Base-by-base conservation (phyloP, 2,329 filamentous ascomycete species). In the Sodiomyces alkalinus region DNA sequence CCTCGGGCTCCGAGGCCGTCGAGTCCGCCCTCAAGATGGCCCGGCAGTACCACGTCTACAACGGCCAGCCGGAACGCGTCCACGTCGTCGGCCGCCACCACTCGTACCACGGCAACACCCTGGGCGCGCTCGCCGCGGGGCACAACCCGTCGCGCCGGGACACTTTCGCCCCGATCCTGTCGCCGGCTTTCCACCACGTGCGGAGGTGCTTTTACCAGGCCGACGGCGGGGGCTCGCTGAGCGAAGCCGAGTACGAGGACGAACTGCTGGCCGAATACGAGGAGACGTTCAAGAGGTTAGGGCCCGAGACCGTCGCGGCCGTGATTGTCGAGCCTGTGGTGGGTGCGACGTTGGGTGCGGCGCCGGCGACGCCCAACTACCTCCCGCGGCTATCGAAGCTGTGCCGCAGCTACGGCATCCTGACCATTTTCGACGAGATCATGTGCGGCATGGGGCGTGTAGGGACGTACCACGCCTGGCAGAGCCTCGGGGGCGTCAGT, bases 391-490 rank as follows among this genome's bases (percentile, higher is more conserved):
- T 22, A 5, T 12, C 11, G 6, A 12, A 22, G 21, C 21, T 22
- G n/a, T 22, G 21, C 11, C 11, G 13, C 11, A 22, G 13, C 11
- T 12, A 22, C 21, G 21, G 21, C 21, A 22, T 22, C 21, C 6
- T 22, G 5, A 10, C 13, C 6, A 12, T 22, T 12, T 22, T 6
- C 21, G 21, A 22, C 21, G 21, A 22, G 21, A 20, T 20, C 19
- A 20, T 20, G 19, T 20, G 19, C 19, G 74, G 74, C 7, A 68
- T 69, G 51, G 73, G 74, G 4, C 60, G 72, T 3, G 63, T 59
- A 0, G 72, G 71, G 1, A 66, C 56, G 7, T 47, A 78, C 38
- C 64, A 80, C 47, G 67, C 70, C 1, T 78, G 67, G 65, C 6
- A 22, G 21, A 10, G 21, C 21, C 21, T 22, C 11, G 21, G 21